These are phyloP conservation scores for Ustilago xerochloae DNA, from an alignment of 1,284 basidiomycete species.

Conservation along the genomic window DNA sequence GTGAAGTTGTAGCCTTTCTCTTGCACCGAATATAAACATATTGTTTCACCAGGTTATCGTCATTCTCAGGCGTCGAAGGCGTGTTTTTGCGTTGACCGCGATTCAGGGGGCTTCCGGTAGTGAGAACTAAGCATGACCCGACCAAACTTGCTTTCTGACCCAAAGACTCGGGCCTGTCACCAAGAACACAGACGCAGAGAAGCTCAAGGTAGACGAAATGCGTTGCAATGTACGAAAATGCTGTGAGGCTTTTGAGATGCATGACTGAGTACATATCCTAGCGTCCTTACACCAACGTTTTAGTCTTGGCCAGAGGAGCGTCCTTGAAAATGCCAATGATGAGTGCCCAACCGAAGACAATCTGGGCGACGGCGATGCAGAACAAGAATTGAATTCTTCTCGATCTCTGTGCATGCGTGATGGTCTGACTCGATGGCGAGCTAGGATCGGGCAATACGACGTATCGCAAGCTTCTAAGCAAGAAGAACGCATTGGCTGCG, in stretches of 20 bases:
- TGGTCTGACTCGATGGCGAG: constrained; percentile 72
- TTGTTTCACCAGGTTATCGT: neutral
- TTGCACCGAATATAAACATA: neutral
- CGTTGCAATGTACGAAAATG: neutral
- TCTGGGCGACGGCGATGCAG: constrained; percentile 77
- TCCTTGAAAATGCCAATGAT: constrained; percentile 60
- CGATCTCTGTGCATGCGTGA: constrained; percentile 82
- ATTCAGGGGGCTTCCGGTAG: too few relatives aligned
- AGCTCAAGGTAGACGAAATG: too few relatives aligned
- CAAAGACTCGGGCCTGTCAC: too few relatives aligned
- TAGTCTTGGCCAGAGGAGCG: neutral
- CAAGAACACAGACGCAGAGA: too few relatives aligned
- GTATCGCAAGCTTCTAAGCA: constrained; percentile 80
- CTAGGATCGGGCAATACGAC: constrained; percentile 81
- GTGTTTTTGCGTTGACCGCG: too few relatives aligned
- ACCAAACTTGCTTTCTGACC: too few relatives aligned
- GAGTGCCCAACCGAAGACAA: constrained; percentile 69
- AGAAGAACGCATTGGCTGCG: constrained; percentile 90
- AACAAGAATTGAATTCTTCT: constrained; percentile 88
- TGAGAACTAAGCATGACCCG: too few relatives aligned
- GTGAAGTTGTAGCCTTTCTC: neutral
- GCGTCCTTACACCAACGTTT: neutral
- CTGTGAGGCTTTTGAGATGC: too few relatives aligned
- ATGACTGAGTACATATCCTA: neutral
- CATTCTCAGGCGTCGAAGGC: too few relatives aligned